phyloP scores from a whole-genome alignment of 305 asterid species.

The Caryopteris hybrid region DNA sequence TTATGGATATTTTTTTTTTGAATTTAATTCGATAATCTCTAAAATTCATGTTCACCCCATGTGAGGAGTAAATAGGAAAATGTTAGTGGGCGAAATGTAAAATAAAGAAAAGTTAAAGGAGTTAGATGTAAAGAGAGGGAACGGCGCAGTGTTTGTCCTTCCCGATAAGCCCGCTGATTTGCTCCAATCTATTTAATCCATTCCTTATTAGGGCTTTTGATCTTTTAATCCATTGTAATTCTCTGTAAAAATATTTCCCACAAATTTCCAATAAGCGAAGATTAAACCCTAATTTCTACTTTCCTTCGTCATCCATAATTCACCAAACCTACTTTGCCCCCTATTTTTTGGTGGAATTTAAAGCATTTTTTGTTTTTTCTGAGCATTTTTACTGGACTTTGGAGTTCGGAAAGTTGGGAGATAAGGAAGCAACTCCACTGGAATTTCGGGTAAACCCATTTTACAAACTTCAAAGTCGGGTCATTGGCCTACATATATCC shows the following conservation, averaged over 20 bases:
- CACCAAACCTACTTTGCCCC: not conserved
- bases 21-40: too few relatives aligned
- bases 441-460: slow-evolving; percentile 40
- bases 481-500: slow-evolving; percentile 20
- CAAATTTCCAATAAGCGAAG: not conserved
- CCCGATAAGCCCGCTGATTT: slow-evolving; percentile 29
- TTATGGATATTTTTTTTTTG: too few relatives aligned
- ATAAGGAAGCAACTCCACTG: slow-evolving; percentile 35
- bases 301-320: not conserved
- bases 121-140: slow-evolving; percentile 8
- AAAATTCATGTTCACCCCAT: too few relatives aligned
- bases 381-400: slow-evolving; percentile 28
- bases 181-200: slow-evolving; percentile 12
- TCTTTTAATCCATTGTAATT: not conserved
- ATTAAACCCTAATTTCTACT: not conserved
- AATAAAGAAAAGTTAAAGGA: not conserved
- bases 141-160: slow-evolving; percentile 31
- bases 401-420: slow-evolving; percentile 38
- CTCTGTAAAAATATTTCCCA: not conserved
- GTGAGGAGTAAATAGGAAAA: not conserved
- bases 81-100: not conserved
- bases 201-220: slow-evolving; percentile 4
- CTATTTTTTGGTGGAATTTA: not conserved
- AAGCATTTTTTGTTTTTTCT: not conserved
- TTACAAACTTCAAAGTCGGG: slow-evolving; percentile 26